phyloP scores from a whole-genome alignment of 2,329 filamentous ascomycete species.

The Fusarium dimerum region DNA sequence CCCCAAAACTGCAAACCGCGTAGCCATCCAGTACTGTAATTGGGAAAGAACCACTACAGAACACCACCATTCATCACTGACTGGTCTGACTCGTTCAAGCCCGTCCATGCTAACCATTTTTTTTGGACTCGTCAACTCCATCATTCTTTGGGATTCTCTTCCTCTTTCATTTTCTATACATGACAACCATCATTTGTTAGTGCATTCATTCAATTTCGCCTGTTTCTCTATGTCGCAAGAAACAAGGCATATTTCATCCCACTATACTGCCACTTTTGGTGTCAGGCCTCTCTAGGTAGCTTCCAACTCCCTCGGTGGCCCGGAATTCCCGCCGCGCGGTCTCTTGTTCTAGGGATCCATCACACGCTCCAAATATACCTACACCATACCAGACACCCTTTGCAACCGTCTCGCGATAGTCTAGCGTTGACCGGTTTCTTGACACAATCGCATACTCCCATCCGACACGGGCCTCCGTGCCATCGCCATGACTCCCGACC shows the following conservation, averaged over 20 bases:
- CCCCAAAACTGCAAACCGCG: conserved; percentile 12
- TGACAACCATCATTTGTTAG: too few relatives aligned
- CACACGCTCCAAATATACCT: conserved; percentile 7
- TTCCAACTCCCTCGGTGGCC: conserved; percentile 11
- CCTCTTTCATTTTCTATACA: too few relatives aligned
- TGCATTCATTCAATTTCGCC: background rate
- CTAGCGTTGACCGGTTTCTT: conserved; percentile 10
- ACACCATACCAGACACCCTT: conserved; percentile 19
- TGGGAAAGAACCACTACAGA: background rate
- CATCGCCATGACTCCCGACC: conserved; percentile 22
- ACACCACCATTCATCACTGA: background rate
- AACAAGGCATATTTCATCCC: background rate
- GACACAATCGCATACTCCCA: conserved; percentile 9
- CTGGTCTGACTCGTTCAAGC: background rate
- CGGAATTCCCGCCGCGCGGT: conserved; percentile 23
- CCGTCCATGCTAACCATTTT: too few relatives aligned
- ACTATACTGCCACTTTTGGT: background rate
- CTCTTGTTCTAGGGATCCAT: conserved; percentile 15
- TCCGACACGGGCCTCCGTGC: conserved; percentile 2
- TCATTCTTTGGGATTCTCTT: background rate
- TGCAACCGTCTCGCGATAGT: conserved; percentile 9
- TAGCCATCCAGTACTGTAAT: conserved; percentile 12
- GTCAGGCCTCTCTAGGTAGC: background rate
- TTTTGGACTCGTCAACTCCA: background rate
- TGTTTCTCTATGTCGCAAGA: background rate